Percentiles rank a stretch among this genome's conserved stretches.
Evolutionary conservation across 2,329 filamentous ascomycete species (phyloP).

Genomic region (Calonectria pseudoreteaudii): DNA sequence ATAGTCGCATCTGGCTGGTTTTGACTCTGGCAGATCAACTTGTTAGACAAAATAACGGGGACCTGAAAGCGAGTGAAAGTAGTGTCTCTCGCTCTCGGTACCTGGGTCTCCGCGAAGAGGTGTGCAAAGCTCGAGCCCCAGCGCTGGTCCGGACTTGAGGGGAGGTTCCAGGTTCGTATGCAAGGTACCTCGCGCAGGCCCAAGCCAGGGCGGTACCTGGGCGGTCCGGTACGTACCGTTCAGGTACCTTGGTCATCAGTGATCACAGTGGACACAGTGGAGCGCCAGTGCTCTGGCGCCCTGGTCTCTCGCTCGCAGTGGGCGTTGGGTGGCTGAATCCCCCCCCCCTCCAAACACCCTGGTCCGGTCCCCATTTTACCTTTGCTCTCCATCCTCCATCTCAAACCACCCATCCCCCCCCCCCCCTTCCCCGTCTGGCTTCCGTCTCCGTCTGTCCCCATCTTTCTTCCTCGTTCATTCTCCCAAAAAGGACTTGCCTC

Average conservation of each 20-base stretch:
- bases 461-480: slow-evolving; percentile 40
- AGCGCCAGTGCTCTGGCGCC: slow-evolving; percentile 34
- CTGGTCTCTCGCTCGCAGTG: slow-evolving; percentile 34
- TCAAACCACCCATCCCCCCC: slow-evolving; percentile 42
- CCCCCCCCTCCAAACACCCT: slow-evolving; percentile 25
- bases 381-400: slow-evolving; percentile 44
- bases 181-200: slow-evolving; percentile 15
- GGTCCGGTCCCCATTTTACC: slow-evolving; percentile 33
- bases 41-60: slow-evolving; percentile 9
- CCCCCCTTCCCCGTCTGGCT: slow-evolving; percentile 40
- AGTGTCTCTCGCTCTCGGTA: slow-evolving; percentile 19
- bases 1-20: neutral
- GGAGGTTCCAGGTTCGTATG: slow-evolving; percentile 17
- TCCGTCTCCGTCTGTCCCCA: slow-evolving; percentile 36
- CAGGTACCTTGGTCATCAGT: slow-evolving; percentile 15
- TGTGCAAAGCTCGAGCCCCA: slow-evolving; percentile 3
- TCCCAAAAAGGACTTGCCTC: slow-evolving; percentile 43
- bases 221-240: neutral
- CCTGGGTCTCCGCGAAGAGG: neutral
- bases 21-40: slow-evolving; percentile 1
- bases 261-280: slow-evolving; percentile 17
- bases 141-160: neutral
- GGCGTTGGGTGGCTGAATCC: slow-evolving; percentile 42
- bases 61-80: neutral
- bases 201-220: neutral